Percentiles rank a stretch among this genome's conserved stretches.
These are phyloP conservation scores for Cryphonectria carpinicola DNA, from an alignment of 2,329 filamentous ascomycete species.

Conservation along the genomic window DNA sequence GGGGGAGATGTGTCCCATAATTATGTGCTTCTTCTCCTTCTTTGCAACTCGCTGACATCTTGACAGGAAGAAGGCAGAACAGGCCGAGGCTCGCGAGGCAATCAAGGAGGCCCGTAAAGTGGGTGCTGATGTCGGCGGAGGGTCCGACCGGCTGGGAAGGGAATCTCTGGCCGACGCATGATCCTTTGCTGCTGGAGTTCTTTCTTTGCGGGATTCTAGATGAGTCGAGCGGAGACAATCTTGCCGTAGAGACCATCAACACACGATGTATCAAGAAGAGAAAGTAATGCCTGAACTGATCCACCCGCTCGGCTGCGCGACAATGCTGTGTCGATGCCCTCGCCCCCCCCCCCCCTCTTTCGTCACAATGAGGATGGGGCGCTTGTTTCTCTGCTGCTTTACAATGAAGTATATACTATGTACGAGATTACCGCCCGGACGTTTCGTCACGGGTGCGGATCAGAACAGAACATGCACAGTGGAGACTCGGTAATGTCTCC, in stretches of 20 bases:
- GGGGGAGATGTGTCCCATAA: background rate
- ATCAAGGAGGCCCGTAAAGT: slow-evolving; percentile 29
- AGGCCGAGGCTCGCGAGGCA: slow-evolving; percentile 31
- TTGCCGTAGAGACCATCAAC: background rate
- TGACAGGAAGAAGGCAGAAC: slow-evolving; percentile 33
- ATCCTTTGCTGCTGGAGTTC: background rate
- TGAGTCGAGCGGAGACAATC: background rate
- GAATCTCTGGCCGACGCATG: slow-evolving; percentile 16
- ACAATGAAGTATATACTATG: background rate
- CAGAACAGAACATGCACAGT: background rate
- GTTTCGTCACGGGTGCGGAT: background rate
- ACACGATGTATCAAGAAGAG: background rate
- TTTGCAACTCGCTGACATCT: slow-evolving; percentile 13
- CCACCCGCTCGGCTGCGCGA: background rate
- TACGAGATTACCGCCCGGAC: background rate
- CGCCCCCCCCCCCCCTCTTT: background rate
- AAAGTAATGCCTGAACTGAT: background rate
- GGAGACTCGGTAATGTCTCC: background rate
- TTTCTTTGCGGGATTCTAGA: background rate
- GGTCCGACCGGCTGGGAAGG: slow-evolving; percentile 15
- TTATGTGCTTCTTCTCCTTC: background rate
- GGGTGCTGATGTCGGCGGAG: slow-evolving; percentile 32
- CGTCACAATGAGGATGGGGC: background rate
- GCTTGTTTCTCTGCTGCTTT: background rate
- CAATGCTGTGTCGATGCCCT: background rate